Evolutionary conservation across 1,284 basidiomycete species (phyloP).

Genomic region (Malassezia obtusa): DNA sequence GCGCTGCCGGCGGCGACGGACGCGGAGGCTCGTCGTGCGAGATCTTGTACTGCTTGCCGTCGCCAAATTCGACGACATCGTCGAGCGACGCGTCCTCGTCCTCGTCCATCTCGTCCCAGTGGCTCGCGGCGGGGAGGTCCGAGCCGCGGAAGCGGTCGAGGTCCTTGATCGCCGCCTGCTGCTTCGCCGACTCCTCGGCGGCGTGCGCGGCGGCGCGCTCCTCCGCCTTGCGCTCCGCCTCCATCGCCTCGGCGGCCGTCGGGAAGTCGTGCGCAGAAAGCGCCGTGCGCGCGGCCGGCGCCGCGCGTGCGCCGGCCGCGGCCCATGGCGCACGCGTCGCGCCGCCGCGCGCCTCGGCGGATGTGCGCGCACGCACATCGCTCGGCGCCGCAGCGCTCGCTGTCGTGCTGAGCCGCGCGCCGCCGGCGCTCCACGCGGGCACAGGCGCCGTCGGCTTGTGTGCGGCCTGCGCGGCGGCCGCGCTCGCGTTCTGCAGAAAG

Average conservation of each 20-base stretch:
- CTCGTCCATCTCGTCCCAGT: constrained; percentile 47
- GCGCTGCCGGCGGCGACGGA: background rate
- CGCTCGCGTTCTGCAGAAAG: constrained; percentile 40
- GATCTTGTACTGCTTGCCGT: constrained; percentile 45
- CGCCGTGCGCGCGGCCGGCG: constrained; percentile 14
- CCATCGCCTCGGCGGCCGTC: constrained; percentile 41
- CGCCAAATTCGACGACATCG: constrained; percentile 46
- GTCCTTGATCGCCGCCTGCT: constrained; percentile 26
- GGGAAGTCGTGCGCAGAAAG: constrained; percentile 36
- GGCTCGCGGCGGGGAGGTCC: constrained; percentile 27
- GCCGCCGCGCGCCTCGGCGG: constrained; percentile 8
- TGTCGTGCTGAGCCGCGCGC: background rate
- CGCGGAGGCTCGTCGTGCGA: constrained; percentile 18
- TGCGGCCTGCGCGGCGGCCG: constrained; percentile 15
- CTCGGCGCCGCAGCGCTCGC: constrained; percentile 18
- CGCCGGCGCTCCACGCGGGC: too few species aligned
- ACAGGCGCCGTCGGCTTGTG: background rate
- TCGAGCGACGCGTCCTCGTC: constrained; percentile 38
- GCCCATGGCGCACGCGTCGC: constrained; percentile 18
- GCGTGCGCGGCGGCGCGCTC: constrained; percentile 29
- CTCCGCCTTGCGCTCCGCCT: constrained; percentile 36
- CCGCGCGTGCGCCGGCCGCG: constrained; percentile 10
- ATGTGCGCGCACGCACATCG: constrained; percentile 24
- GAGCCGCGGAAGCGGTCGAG: constrained; percentile 43
- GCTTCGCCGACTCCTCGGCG: constrained; percentile 24